Evolutionary conservation across 495 filamentous ascomycete species (phyloP).

Genomic region (Sordaria brevicollis): DNA sequence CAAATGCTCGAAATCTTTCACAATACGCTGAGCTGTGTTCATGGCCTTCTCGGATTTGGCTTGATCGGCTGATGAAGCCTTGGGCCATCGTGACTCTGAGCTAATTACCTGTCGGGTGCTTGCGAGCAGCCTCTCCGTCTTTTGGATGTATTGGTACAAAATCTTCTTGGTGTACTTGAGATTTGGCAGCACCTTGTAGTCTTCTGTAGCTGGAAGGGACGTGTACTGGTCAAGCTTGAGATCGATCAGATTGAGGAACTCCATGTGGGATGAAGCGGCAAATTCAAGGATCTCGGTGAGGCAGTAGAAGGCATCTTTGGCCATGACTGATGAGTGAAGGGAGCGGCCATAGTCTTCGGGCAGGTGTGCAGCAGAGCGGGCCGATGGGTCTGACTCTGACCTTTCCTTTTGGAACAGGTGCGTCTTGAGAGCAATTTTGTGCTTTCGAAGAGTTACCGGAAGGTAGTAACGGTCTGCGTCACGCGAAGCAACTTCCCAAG

Average conservation of each 20-base stretch:
- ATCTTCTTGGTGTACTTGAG: slow-evolving; percentile 8
- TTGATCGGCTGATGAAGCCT: too few species aligned
- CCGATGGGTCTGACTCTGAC: background rate
- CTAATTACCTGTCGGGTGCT: background rate
- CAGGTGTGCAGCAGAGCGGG: background rate
- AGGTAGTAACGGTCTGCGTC: too few species aligned
- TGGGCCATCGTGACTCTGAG: background rate
- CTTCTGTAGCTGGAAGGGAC: background rate
- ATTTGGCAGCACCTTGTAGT: background rate
- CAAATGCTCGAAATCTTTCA: background rate
- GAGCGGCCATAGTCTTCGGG: slow-evolving; percentile 8
- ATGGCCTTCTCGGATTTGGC: background rate
- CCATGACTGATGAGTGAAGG: slow-evolving; percentile 6
- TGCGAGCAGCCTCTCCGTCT: slow-evolving; percentile 4
- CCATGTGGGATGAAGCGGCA: slow-evolving; percentile 11
- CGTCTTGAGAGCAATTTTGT: background rate
- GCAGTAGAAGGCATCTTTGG: slow-evolving; percentile 17
- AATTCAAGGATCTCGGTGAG: slow-evolving; percentile 16
- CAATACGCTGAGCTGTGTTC: background rate
- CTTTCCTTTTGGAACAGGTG: background rate
- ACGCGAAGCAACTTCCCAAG: too few species aligned
- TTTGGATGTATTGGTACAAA: slow-evolving; percentile 17
- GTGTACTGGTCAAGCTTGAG: slow-evolving; percentile 8
- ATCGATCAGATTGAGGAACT: slow-evolving; percentile 21
- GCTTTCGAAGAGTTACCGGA: background rate